Evolutionary conservation across 345 rosid species (phyloP).

Genomic region (Eucalyptus curtisii): DNA sequence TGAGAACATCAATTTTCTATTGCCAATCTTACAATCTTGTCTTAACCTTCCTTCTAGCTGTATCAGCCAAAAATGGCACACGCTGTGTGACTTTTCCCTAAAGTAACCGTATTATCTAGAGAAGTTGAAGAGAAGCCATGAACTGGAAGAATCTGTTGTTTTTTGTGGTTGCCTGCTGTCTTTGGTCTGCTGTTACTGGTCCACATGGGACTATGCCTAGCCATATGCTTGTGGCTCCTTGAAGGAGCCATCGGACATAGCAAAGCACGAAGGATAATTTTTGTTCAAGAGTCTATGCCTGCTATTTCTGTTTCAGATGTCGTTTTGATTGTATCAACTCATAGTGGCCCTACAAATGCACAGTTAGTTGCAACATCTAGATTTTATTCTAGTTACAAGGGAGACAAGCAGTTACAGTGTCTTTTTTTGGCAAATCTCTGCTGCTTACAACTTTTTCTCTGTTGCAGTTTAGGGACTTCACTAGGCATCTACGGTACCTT

Average conservation of each 20-base stretch:
- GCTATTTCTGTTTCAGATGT: not conserved
- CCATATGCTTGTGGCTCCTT: not conserved
- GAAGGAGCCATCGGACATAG: not conserved
- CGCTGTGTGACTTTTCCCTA: not conserved
- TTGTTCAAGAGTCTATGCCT: not conserved
- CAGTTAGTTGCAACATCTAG: not conserved
- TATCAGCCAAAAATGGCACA: not conserved
- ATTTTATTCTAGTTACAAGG: not conserved
- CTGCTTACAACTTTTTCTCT: not conserved
- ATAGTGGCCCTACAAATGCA: not conserved
- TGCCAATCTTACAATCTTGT: not conserved
- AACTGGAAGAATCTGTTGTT: not conserved
- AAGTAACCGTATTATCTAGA: not conserved
- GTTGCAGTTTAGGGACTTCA: constrained; percentile 41
- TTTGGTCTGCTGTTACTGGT: not conserved
- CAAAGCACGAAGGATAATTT: not conserved
- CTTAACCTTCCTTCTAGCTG: not conserved
- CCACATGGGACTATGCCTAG: not conserved
- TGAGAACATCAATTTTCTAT: not conserved
- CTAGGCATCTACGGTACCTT: constrained; percentile 35
- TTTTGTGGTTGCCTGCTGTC: not conserved
- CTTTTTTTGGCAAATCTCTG: not conserved
- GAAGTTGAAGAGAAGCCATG: not conserved
- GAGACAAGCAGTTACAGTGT: not conserved
- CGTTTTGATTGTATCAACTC: not conserved